phyloP scores from a whole-genome alignment of 1,139 yeast genomes.

The Pichia sp. region DNA sequence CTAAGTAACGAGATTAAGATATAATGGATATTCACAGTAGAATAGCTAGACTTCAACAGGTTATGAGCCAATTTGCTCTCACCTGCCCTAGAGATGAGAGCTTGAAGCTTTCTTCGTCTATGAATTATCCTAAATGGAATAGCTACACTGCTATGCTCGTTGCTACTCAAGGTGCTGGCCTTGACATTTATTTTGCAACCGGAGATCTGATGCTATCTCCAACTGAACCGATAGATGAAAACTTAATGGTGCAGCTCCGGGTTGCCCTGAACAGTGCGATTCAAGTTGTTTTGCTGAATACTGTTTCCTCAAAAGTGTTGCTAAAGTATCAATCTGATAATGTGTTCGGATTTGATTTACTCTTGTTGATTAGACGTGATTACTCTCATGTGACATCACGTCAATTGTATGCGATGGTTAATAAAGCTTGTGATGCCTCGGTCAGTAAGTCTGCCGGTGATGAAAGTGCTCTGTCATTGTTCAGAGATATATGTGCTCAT shows the following conservation, averaged over 20 bases:
- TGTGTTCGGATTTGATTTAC: background rate
- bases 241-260: background rate
- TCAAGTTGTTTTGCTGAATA: background rate
- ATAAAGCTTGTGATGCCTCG: background rate
- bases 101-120: background rate
- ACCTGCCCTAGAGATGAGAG: background rate
- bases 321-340: conserved; percentile 1
- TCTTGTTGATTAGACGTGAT: background rate
- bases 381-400: background rate
- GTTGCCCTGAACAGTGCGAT: background rate
- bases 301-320: background rate
- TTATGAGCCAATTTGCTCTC: background rate
- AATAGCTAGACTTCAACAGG: background rate
- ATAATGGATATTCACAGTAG: background rate
- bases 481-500: background rate
- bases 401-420: background rate
- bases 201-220: background rate
- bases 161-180: background rate
- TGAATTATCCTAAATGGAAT: background rate
- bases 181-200: background rate
- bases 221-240: background rate
- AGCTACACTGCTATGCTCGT: background rate
- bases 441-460: background rate
- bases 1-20: background rate
- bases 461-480: background rate